Evolutionary conservation across 2,329 filamentous ascomycete genomes (phyloP), one percentile per base, ranked within the genome.

Genomic region (Penicillium nordicum): DNA sequence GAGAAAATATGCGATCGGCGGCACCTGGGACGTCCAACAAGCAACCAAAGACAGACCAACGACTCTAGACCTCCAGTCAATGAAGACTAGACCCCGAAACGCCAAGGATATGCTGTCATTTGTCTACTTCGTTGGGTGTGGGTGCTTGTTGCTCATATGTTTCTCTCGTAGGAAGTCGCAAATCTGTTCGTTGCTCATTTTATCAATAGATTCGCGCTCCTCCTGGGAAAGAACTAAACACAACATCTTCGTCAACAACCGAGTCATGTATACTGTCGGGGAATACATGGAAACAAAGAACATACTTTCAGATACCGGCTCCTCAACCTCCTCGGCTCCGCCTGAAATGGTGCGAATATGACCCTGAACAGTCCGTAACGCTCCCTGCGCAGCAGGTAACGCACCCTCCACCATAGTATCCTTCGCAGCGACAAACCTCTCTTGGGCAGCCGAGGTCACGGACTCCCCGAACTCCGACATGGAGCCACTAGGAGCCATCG

Each of bases 121-220:
- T 6, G 4, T 27, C 41, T 56, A 56, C 16, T 62, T 61, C 18
- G 38, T 58, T 29, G 42, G 47, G 3, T 34, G 54, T 9, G 50
- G 47, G 32, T 44, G 51, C 14, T 59, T 57, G 6, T 56, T 62
- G 23, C 67, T 73, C 57, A 59, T 65, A 48, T 73, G 63, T 50
- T 65, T 67, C 10, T 70, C 65, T 50, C 65, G 64, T 2, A 74
- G 55, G 27, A 70, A 74, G 27, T 72, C 71, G 21, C 63, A 67
- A 8, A 74, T 59, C 41, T 62, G 62, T n/a, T 72, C 71, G 30
- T 60, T 58, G 10, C 68, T 64, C 63, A 73, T 58, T 2, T 61
- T 53, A 41, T 72, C 67, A 21, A 73, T 70, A 9, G 46, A 29
- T 11, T 65, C 54, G 23, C 55, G 52, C 16, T 71, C 69, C 6